Base-by-base conservation (phyloP, 768 basidiomycete genomes). In the Roridomyces roridus region DNA sequence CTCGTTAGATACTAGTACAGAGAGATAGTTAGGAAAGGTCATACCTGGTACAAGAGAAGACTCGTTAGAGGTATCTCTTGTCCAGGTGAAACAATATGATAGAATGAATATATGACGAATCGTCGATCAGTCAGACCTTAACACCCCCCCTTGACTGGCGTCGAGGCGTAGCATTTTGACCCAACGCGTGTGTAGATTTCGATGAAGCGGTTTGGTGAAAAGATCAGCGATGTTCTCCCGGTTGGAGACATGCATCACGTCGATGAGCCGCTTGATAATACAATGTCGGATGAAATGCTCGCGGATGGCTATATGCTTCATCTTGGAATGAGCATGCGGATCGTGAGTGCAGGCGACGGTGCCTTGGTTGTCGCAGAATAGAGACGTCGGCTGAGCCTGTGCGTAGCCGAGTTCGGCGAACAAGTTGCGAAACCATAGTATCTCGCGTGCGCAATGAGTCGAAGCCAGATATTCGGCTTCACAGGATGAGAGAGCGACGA, bases 401-500 rank as follows among this genome's bases (percentile, higher is more conserved):
- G 46, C 43, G 23, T 14, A 37, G 0, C 59, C 59, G 21, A 67
- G 55, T n/a, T 53, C 53, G 4, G 37, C 35, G 15, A 67, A 60
- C 70, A 72, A 47, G 40, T 55, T 55, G 5, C 53, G 21, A 35
- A 55, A 55, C 53, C 53, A 55, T 0, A 55, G 45, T 2, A 55
- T n/a, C n/a, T 55, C 45, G 11, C 45, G 34, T 14, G 53, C 53
- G 35, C 53, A 55, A n/a, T 55, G 53, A 29, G 53, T 55, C 1
- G 53, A n/a, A 29, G 53, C 53, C 3, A 55, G 53, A 21, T 55
- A 55, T 36, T 76, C 71, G 14, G 70, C 68, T 60, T 75, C 71
- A 5, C 61, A 61, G 1, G 70, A 72, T 3, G 74, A 76, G 5
- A 75, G 70, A 3, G 68, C 66, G 9, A 74, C 65, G 8, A 72